These are phyloP conservation scores for Magnolia kwangsiensis DNA, from an alignment of 164 flowering plant species.

Conservation along the genomic window DNA sequence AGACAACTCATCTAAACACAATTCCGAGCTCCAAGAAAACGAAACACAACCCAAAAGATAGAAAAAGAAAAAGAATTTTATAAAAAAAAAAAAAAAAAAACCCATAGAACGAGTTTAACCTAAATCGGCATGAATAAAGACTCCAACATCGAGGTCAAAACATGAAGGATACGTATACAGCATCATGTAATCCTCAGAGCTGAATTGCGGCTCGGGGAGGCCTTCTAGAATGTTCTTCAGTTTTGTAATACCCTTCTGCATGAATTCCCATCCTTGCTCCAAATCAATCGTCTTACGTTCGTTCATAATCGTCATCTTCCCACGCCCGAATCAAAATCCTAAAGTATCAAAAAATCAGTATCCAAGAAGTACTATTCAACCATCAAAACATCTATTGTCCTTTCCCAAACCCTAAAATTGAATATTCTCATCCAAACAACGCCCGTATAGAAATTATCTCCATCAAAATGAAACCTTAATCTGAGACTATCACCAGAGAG, in stretches of 20 bases:
- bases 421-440: neutral
- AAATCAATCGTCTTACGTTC: slow-evolving; percentile 64
- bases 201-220: slow-evolving; percentile 60
- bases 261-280: slow-evolving; percentile 83
- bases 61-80: neutral
- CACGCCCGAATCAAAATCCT: neutral
- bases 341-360: neutral
- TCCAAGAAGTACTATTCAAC: neutral
- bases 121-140: too few relatives aligned
- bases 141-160: neutral
- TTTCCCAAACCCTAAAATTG: neutral
- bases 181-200: slow-evolving; percentile 79
- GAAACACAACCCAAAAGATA: neutral
- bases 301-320: slow-evolving; percentile 30
- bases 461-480: neutral
- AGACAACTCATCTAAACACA: neutral
- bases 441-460: neutral
- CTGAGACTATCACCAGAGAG: neutral
- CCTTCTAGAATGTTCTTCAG: slow-evolving; percentile 78
- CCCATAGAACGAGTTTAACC: too few relatives aligned
- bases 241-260: slow-evolving; percentile 84
- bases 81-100: neutral
- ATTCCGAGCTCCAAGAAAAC: neutral
- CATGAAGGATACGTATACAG: slow-evolving; percentile 70
- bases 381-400: neutral